Base-by-base conservation (phyloP, 495 filamentous ascomycete genomes). In the Aspergillus affinis region DNA sequence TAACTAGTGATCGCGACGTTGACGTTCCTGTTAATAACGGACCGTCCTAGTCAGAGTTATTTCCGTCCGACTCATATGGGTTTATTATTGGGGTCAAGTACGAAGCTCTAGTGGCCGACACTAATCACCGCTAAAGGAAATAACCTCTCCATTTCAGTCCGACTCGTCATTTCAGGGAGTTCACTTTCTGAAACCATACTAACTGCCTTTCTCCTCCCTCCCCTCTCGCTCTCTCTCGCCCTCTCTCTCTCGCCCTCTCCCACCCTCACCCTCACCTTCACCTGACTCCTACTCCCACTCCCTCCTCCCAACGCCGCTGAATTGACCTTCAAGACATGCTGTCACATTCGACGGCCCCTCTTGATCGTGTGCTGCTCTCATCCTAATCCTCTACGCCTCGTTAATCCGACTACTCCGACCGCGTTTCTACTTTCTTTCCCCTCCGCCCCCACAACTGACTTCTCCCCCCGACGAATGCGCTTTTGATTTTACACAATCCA, bases 301-400 rank as follows among this genome's bases (percentile, higher is more conserved):
- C 13, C 52, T 29, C 15, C 19, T 26, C 41, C 21, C 32, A 32
- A 32, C 30, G 7, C 30, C 29, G n/a, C 32, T 30, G 17, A 20
- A 19, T 55, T 26, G 55, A 6, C 49, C 27, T 2, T 15, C 54
- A 10, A 67, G 65, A 58, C 30, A 67, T 67, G 65, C 65, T 60
- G 64, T 58, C 59, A 23, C 48, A 20, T 47, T 54, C 45, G 61
- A 48, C 48, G 10, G 58, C 54, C 56, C 54, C 57, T 56, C 51
- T 59, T 63, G 53, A 63, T 67, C 64, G 61, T 58, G 52, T 61
- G 45, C 41, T 48, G 26, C 29, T 50, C 17, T 41, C 21, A 6
- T 17, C 53, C 60, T 67, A 59, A 59, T 41, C 13, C 36, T 41
- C 13, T 41, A 15, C 36, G 36, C 36, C 36, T 17, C 13, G 3